These are phyloP conservation scores for Globisporangium alternatum DNA, from an alignment of 352 stramenopile species.

Conservation along the genomic window DNA sequence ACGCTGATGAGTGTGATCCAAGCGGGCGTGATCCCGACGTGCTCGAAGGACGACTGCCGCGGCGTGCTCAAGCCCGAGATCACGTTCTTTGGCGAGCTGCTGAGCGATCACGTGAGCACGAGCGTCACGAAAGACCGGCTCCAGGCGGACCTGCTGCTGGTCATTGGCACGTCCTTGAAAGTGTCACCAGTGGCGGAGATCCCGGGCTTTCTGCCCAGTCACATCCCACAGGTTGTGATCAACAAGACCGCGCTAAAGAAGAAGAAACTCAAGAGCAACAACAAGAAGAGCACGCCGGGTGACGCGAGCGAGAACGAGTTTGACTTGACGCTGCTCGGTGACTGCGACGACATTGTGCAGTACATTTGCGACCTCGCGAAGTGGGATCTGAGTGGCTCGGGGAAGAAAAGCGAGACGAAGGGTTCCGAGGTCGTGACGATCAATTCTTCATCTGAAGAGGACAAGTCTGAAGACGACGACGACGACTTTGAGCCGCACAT, in stretches of 20 bases:
- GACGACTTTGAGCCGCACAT: constrained; percentile 7
- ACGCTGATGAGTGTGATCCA: constrained; percentile 73
- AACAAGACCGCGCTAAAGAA: constrained; percentile 88
- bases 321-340: constrained; percentile 75
- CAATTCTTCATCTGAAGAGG: background rate
- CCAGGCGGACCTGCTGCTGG: constrained; percentile 93
- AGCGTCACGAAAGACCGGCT: constrained; percentile 67
- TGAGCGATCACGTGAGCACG: constrained; percentile 87
- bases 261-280: constrained; percentile 52
- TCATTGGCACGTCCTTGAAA: constrained; percentile 97
- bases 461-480: constrained; percentile 2
- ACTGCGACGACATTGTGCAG: constrained; percentile 75
- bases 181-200: constrained; percentile 95
- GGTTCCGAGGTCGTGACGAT: background rate
- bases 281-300: constrained; percentile 28
- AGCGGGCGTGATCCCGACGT: constrained; percentile 71
- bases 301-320: constrained; percentile 33
- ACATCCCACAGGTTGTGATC: constrained; percentile 88
- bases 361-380: constrained; percentile 58
- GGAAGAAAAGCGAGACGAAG: background rate
- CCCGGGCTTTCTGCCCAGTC: constrained; percentile 70
- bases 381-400: constrained; percentile 34
- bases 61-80: constrained; percentile 97
- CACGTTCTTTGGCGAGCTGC: constrained; percentile 96
- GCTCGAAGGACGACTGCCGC: constrained; percentile 62